Base-by-base conservation (phyloP, 2,329 filamentous ascomycete species). In the Talaromyces islandicus region DNA sequence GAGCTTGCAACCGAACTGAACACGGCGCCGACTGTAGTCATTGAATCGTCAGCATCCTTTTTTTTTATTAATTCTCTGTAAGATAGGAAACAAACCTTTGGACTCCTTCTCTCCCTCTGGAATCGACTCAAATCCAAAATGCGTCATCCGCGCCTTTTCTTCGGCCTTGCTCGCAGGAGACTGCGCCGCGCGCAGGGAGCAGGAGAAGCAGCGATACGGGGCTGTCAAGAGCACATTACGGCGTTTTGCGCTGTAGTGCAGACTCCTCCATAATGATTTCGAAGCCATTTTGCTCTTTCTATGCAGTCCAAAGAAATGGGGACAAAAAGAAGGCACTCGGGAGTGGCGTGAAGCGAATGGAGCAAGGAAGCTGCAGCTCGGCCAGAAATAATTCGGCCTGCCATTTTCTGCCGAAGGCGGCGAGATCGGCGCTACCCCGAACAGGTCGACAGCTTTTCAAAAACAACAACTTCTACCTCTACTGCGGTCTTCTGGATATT, bases 1-100 rank as follows among this genome's bases (percentile, higher is more conserved):
- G 89, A 91, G 64, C 90, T 87, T 66, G 94, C 94, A 46, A 99
- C 94, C 66, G 89, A 97, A 75, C 91, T 93, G 80, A 99, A 99
- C 61, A 99, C 94, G 48, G 85, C 86, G 62, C 89, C 89, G 46
- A 97, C 92, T 82, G 79, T 51, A 19, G 14, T 12, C 38, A 60
- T 55, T 19, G 12, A 27, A 61, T 21, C 24, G 58, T 46, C 3
- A 29, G 12, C 21, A 25, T 25, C 24, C n/a, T 58, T 7, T 25
- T 9, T 14, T 35, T 21, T 52, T 30, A 27, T 43, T 27, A n/a
- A n/a, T n/a, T n/a, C 64, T 56, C 12, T 11, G 1, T 7, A 24
- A 6, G 5, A 14, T 0, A 41, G 6, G 7, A 24, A 17, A 10
- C 17, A 17, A 76, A 87, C 86, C 86, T 77, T 80, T 80, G 25